Percentiles rank a stretch among this genome's conserved stretches.
Evolutionary conservation across 2,329 filamentous ascomycete species (phyloP).

Genomic region (Colletotrichum sp.): DNA sequence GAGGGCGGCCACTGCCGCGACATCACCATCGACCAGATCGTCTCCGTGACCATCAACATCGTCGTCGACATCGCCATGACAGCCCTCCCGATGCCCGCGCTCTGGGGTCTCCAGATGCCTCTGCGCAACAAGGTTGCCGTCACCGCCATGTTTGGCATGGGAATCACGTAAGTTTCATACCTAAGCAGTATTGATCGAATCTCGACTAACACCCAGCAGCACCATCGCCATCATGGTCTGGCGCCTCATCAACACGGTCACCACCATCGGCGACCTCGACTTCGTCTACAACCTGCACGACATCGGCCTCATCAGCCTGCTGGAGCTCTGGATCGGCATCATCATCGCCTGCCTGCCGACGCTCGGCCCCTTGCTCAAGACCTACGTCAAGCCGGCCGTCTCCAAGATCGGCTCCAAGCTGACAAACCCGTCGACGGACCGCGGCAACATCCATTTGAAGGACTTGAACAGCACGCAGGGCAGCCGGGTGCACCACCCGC

Average conservation of each 20-base stretch:
- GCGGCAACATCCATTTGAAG: slow-evolving; percentile 1
- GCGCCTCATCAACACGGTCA: slow-evolving; percentile 35
- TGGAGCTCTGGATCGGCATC: slow-evolving; percentile 43
- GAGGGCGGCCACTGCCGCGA: slow-evolving; percentile 43
- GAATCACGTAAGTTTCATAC: slow-evolving; percentile 29
- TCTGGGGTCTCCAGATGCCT: slow-evolving; percentile 47
- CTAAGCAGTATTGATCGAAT: background rate
- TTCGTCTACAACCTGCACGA: slow-evolving; percentile 27
- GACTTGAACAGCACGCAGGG: background rate
- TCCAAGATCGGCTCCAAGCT: slow-evolving; percentile 19
- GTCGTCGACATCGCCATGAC: slow-evolving; percentile 38
- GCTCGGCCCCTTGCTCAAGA: slow-evolving; percentile 35
- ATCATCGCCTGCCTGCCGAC: slow-evolving; percentile 48
- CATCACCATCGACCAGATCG: slow-evolving; percentile 23
- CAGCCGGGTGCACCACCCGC: background rate
- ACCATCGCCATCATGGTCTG: slow-evolving; percentile 44
- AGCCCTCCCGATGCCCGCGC: slow-evolving; percentile 43
- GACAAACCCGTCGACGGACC: slow-evolving; percentile 8
- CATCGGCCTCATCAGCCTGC: slow-evolving; percentile 39
- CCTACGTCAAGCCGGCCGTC: slow-evolving; percentile 24
- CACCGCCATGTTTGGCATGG: slow-evolving; percentile 35
- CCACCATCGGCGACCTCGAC: slow-evolving; percentile 22
- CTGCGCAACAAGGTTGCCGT: slow-evolving; percentile 37
- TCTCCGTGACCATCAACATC: slow-evolving; percentile 29
- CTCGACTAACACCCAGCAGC: slow-evolving; percentile 6